Conservation (phyloP, 108 stramenopile species). For the Cyclotella sp. region DNA sequence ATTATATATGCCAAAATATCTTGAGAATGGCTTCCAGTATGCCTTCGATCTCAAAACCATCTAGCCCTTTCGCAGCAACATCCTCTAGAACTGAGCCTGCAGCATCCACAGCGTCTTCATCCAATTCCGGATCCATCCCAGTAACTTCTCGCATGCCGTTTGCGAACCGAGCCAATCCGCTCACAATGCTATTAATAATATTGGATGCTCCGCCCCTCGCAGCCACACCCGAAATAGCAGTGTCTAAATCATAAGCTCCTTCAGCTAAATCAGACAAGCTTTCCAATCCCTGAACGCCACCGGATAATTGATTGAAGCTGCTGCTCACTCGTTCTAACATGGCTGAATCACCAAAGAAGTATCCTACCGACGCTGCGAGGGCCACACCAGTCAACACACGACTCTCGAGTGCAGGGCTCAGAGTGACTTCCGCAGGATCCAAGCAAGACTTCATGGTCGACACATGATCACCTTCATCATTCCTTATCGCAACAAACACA, state of each 20-base stretch:
- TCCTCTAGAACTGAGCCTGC: slow-evolving; percentile 44
- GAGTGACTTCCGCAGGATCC: slow-evolving; percentile 44
- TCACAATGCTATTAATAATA: slow-evolving; percentile 33
- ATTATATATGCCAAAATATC: slow-evolving; percentile 44
- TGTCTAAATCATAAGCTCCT: slow-evolving; percentile 38
- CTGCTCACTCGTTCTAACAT: slow-evolving; percentile 9
- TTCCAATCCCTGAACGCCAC: slow-evolving; percentile 21
- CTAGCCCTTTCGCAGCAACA: slow-evolving; percentile 38
- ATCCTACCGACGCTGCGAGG: slow-evolving; percentile 37
- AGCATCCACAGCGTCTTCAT: slow-evolving; percentile 40
- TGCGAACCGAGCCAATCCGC: slow-evolving; percentile 34
- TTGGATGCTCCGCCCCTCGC: neutral
- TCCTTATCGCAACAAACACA: slow-evolving; percentile 59
- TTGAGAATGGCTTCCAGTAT: slow-evolving; percentile 37
- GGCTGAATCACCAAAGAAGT: slow-evolving; percentile 31
- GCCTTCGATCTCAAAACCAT: slow-evolving; percentile 45
- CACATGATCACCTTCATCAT: slow-evolving; percentile 74
- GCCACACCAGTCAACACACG: slow-evolving; percentile 56
- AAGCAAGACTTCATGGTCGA: slow-evolving; percentile 54
- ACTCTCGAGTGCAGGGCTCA: slow-evolving; percentile 50
- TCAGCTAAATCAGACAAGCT: slow-evolving; percentile 29
- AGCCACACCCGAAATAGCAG: slow-evolving; percentile 22
- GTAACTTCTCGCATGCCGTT: slow-evolving; percentile 34
- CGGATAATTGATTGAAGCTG: slow-evolving; percentile 16
- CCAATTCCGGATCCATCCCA: slow-evolving; percentile 22